Percentiles rank a stretch among this genome's conserved stretches.
Conservation (phyloP, 2,329 filamentous ascomycete species). For the Diaporthe ilicicola region DNA sequence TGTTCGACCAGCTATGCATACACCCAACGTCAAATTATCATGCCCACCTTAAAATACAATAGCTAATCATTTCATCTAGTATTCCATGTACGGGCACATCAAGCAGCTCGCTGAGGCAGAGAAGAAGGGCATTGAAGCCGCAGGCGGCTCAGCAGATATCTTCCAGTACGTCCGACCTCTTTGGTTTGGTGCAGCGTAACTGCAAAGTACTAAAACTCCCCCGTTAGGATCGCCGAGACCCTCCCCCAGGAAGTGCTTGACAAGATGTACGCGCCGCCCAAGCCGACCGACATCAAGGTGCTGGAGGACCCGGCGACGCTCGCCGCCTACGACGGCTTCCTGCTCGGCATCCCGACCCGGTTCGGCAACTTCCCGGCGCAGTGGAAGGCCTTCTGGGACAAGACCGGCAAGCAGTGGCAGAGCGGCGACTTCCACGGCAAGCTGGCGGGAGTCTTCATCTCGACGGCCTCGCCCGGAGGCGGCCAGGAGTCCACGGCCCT, state of each 20-base stretch:
- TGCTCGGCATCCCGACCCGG: slow-evolving; percentile 93
- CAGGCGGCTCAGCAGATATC: slow-evolving; percentile 82
- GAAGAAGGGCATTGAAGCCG: slow-evolving; percentile 87
- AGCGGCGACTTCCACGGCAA: slow-evolving; percentile 84
- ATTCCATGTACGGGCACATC: slow-evolving; percentile 96
- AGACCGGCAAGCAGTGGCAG: slow-evolving; percentile 85
- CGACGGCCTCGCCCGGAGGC: slow-evolving; percentile 83
- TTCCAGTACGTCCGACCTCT: slow-evolving; percentile 70
- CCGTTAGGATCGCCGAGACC: slow-evolving; percentile 79
- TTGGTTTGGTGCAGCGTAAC: no score
- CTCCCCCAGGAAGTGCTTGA: slow-evolving; percentile 81
- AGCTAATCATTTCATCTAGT: slow-evolving; percentile 58
- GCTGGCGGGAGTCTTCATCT: slow-evolving; percentile 90
- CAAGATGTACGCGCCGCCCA: slow-evolving; percentile 91
- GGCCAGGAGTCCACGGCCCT: slow-evolving; percentile 92
- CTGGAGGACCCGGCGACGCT: slow-evolving; percentile 67
- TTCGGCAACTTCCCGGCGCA: slow-evolving; percentile 98
- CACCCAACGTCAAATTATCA: no score
- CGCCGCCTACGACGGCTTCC: slow-evolving; percentile 83
- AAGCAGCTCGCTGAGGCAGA: slow-evolving; percentile 85
- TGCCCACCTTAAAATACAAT: neutral
- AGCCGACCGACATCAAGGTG: slow-evolving; percentile 72
- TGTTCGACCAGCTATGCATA: neutral
- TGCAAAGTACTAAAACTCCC: slow-evolving; percentile 1
- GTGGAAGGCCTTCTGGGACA: slow-evolving; percentile 95